Base-by-base conservation (phyloP, 2,329 filamentous ascomycete species). In the Colletotrichum sp. region DNA sequence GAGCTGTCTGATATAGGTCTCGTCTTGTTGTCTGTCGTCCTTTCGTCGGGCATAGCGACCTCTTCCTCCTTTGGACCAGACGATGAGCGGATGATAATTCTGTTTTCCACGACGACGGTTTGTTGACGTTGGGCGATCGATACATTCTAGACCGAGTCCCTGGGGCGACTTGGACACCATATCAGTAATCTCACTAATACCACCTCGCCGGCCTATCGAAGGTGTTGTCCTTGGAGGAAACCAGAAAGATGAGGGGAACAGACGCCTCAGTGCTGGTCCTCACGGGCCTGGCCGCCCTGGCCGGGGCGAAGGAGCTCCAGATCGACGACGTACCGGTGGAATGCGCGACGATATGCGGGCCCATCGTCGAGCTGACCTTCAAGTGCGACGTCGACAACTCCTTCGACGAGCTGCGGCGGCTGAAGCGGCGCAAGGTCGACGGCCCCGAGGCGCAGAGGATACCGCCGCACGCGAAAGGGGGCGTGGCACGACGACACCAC, bases 321-420 rank as follows among this genome's bases (percentile, higher is more conserved):
- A 79, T 82, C 14, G 79, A 84, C 26, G 83, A 85, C 30, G 83
- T 87, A 18, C 85, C 85, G 36, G 73, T 86, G 26, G 80, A 81
- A 68, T 87, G 85, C 74, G 84, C 84, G 43, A 83, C 83, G 52
- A 86, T 87, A 68, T 87, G 85, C 79, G 85, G 85, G 6, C 85
- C 85, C 68, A 83, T 87, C 65, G 84, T 87, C 72, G 85, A 87
- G 79, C 79, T 87, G n/a, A 83, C 84, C 36, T 79, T 79, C 12
- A 82, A 82, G 60, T 87, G 85, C 81, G 81, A 82, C 76, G 65
- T 81, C 36, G 78, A 79, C 30, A 68, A 71, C 60, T 69, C 64
- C 43, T 75, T 75, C 26, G 71, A 80, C 10, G 78, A 81, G 67
- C 72, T 79, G 55, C 75, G 78, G 59, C 78, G 78, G 28, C 71